Percentiles rank a stretch among this genome's conserved stretches.
These are phyloP conservation scores for Strobilomyces echinocephalus DNA, from an alignment of 768 basidiomycete genomes.

Conservation along the genomic window DNA sequence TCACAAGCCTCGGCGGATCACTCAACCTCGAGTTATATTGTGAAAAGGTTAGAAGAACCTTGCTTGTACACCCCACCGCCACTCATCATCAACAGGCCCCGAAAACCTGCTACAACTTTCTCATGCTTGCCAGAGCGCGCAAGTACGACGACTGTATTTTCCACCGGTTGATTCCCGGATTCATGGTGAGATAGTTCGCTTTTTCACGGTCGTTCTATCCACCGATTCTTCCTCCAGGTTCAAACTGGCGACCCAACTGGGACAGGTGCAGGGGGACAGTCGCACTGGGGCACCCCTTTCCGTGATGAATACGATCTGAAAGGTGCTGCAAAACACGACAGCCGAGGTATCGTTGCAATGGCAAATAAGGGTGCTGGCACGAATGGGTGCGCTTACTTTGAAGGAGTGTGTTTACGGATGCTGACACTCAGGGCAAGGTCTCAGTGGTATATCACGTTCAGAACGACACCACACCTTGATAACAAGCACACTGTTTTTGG, in stretches of 20 bases:
- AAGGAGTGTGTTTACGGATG: not conserved
- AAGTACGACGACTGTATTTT: conserved; percentile 90
- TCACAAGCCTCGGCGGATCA: conserved; percentile 88
- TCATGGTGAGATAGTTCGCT: conserved; percentile 62
- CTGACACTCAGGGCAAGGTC: conserved; percentile 46
- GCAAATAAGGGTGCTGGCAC: conserved; percentile 91
- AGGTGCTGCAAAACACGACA: conserved; percentile 83
- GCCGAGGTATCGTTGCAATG: conserved; percentile 86
- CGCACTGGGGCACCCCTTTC: conserved; percentile 94
- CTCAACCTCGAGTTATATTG: conserved; percentile 82
- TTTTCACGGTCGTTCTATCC: not conserved
- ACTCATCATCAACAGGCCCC: conserved; percentile 61
- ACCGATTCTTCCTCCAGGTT: conserved; percentile 46
- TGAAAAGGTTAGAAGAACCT: conserved; percentile 57
- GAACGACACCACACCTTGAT: conserved; percentile 76
- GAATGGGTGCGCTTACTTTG: conserved; percentile 55
- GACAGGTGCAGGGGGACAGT: conserved; percentile 89
- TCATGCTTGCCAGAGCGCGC: conserved; percentile 85
- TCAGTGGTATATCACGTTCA: conserved; percentile 93
- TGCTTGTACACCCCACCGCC: not conserved
- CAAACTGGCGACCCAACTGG: conserved; percentile 98
- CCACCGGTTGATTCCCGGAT: conserved; percentile 89
- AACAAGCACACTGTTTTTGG: conserved; percentile 96
- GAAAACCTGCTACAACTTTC: conserved; percentile 97
- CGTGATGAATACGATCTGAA: conserved; percentile 90